phyloP scores from a whole-genome alignment of 306 rosid genomes.

The Casuarina glauca region DNA sequence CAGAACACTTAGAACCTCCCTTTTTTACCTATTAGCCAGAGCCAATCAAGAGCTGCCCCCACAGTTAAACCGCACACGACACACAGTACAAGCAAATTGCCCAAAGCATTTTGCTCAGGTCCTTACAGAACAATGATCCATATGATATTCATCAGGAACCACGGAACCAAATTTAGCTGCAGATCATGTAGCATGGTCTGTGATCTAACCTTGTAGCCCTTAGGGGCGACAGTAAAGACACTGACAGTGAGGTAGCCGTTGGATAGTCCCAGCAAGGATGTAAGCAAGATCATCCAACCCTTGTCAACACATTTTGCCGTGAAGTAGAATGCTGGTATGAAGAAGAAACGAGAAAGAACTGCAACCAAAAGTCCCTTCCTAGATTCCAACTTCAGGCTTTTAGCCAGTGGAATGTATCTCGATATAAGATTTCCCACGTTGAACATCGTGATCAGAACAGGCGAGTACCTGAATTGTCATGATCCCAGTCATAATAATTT shows the following conservation, averaged over 20 bases:
- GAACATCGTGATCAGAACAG: slow-evolving; percentile 67
- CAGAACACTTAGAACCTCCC: slow-evolving; percentile 14
- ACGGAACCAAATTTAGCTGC: background rate
- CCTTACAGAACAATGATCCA: slow-evolving; percentile 44
- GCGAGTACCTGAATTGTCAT: slow-evolving; percentile 61
- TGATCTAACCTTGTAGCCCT: slow-evolving; percentile 64
- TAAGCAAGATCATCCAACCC: slow-evolving; percentile 83
- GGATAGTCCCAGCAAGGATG: slow-evolving; percentile 65
- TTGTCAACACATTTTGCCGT: slow-evolving; percentile 80
- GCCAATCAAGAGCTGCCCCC: slow-evolving; percentile 78
- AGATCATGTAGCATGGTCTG: background rate
- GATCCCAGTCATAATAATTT: background rate
- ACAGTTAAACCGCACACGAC: slow-evolving; percentile 56
- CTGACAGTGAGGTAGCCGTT: slow-evolving; percentile 85
- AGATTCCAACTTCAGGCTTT: slow-evolving; percentile 63
- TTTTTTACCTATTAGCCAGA: slow-evolving; percentile 76
- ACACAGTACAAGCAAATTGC: slow-evolving; percentile 68
- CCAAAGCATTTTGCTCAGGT: slow-evolving; percentile 94
- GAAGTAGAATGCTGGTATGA: slow-evolving; percentile 78
- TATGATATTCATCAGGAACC: background rate
- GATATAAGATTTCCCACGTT: slow-evolving; percentile 55
- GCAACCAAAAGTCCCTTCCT: slow-evolving; percentile 56
- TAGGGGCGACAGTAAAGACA: slow-evolving; percentile 72
- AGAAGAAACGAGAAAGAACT: slow-evolving; percentile 46
- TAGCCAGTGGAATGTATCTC: slow-evolving; percentile 65